These are phyloP conservation scores for Paraurostyla sp. DNA, from an alignment of 73 alveolate species.

Conservation along the genomic window DNA sequence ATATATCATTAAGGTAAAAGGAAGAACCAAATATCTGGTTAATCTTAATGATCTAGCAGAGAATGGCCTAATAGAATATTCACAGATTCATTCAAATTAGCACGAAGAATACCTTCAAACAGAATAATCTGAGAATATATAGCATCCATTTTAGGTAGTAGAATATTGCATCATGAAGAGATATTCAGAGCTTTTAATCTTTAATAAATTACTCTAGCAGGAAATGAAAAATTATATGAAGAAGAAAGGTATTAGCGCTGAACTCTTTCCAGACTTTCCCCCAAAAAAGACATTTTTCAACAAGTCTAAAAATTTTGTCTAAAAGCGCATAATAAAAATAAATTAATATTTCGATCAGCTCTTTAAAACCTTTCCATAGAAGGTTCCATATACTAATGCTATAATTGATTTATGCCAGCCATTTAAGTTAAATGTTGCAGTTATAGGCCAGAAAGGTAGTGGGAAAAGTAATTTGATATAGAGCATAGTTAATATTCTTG, in stretches of 20 bases:
- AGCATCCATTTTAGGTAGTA: not conserved
- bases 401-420: slow-evolving; percentile 38
- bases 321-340: not conserved
- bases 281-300: slow-evolving; percentile 40
- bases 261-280: slow-evolving; percentile 52
- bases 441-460: slow-evolving; percentile 22
- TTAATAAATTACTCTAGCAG: not conserved
- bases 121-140: not conserved
- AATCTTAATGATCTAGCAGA: slow-evolving; percentile 31
- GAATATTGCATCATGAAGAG: slow-evolving; percentile 49
- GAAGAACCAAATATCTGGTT: slow-evolving; percentile 28
- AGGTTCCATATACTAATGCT: slow-evolving; percentile 51
- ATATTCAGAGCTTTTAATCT: slow-evolving; percentile 31
- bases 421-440: slow-evolving; percentile 35
- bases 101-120: too few relatives aligned
- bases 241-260: not conserved
- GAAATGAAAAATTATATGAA: slow-evolving; percentile 34
- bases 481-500: slow-evolving; percentile 20
- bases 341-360: slow-evolving; percentile 1
- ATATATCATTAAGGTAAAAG: not conserved
- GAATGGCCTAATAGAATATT: slow-evolving; percentile 17
- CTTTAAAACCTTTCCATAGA: not conserved
- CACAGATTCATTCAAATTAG: not conserved
- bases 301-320: not conserved
- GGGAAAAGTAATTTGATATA: slow-evolving; percentile 21